These are phyloP conservation scores for Cystobasidium slooffiae DNA, from an alignment of 1,284 basidiomycete species.

Conservation along the genomic window DNA sequence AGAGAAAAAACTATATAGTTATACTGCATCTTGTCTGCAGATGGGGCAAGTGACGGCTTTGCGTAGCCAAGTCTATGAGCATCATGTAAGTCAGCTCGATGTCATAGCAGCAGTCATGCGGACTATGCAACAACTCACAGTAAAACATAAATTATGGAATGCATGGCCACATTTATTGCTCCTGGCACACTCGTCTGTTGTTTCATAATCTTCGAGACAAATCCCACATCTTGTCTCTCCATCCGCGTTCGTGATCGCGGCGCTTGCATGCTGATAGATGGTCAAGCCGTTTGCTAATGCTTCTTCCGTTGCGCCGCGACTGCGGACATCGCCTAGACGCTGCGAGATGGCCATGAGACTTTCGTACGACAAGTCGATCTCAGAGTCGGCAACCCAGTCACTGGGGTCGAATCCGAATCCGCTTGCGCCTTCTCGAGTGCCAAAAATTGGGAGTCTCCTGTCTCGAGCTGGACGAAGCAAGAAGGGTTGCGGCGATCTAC, in stretches of 20 bases:
- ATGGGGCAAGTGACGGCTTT: slow-evolving; percentile 37
- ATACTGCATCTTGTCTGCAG: slow-evolving; percentile 31
- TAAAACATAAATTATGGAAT: slow-evolving; percentile 26
- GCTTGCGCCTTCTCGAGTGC: neutral
- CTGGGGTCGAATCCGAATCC: slow-evolving; percentile 20
- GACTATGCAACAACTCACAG: slow-evolving; percentile 6
- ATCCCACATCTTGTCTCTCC: slow-evolving; percentile 38
- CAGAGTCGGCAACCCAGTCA: slow-evolving; percentile 35
- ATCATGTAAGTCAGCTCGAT: neutral
- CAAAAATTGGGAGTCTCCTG: slow-evolving; percentile 3
- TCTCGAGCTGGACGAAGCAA: slow-evolving; percentile 17
- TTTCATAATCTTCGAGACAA: slow-evolving; percentile 42
- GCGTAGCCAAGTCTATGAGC: slow-evolving; percentile 22
- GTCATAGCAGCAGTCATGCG: neutral
- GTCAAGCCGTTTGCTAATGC: slow-evolving; percentile 19
- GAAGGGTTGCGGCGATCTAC: slow-evolving; percentile 25
- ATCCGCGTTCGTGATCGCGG: neutral
- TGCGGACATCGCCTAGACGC: slow-evolving; percentile 21
- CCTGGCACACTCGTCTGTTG: slow-evolving; percentile 15
- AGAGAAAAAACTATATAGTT: too few relatives aligned
- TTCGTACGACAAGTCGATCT: slow-evolving; percentile 39
- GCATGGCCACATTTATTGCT: slow-evolving; percentile 43
- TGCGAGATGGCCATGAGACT: slow-evolving; percentile 38
- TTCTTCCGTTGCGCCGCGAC: slow-evolving; percentile 19
- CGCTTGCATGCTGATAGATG: neutral